Conservation (phyloP, 192 early-diverging fungal genomes). For the Entomortierella lignicola region DNA sequence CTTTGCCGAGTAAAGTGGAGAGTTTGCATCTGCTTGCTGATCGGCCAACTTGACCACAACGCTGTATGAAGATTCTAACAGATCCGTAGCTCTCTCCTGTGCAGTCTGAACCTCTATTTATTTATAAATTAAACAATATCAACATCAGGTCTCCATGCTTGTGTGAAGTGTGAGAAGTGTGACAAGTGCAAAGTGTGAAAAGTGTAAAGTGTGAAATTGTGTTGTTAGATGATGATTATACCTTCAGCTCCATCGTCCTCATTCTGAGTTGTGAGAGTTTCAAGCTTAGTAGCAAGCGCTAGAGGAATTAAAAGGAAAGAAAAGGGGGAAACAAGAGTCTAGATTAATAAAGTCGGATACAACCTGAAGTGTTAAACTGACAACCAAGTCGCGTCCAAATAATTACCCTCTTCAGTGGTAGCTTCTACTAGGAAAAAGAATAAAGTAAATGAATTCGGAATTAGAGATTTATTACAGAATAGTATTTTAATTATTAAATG, state of each 20-base stretch:
- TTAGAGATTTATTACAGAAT: no score
- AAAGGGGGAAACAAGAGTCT: neutral
- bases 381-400: no score
- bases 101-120: constrained; percentile 28
- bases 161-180: neutral
- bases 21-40: constrained; percentile 76
- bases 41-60: constrained; percentile 66
- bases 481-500: no score
- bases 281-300: constrained; percentile 9
- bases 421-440: no score
- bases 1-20: constrained; percentile 83
- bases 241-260: constrained; percentile 12
- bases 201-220: no score
- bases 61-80: constrained; percentile 60
- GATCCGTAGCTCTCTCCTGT: constrained; percentile 47
- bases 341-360: no score
- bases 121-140: neutral
- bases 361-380: no score
- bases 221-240: neutral
- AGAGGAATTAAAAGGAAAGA: neutral
- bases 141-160: no score
- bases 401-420: no score
- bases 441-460: no score
- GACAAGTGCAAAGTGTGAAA: no score
- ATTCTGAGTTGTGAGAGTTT: neutral